phyloP scores from a whole-genome alignment of 139 green algal genomes.

The Picochlorum costavermella region DNA sequence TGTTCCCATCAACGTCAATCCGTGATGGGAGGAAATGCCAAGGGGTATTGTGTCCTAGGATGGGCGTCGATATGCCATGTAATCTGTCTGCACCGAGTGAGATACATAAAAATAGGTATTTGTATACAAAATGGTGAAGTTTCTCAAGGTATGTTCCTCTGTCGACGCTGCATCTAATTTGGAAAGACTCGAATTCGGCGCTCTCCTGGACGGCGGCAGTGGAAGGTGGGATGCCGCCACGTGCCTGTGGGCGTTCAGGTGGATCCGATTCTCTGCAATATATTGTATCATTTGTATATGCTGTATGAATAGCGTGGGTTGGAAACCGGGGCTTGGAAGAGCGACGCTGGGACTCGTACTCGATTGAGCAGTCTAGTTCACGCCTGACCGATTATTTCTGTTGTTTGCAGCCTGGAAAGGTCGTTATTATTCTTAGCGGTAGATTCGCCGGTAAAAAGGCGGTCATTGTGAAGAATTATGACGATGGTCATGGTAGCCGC shows the following conservation, averaged over 20 bases:
- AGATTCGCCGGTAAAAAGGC: conserved; percentile 72
- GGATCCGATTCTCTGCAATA: no score
- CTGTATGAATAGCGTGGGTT: neutral
- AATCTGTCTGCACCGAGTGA: no score
- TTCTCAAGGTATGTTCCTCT: conserved; percentile 42
- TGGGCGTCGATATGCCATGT: no score
- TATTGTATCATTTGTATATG: neutral
- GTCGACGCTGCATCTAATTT: neutral
- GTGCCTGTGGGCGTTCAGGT: no score
- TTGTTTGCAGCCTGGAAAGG: conserved; percentile 59
- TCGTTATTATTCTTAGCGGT: conserved; percentile 74
- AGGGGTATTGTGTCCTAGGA: no score
- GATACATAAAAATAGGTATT: neutral
- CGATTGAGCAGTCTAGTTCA: neutral
- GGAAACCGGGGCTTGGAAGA: neutral
- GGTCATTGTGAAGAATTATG: conserved; percentile 97
- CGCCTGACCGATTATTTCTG: neutral
- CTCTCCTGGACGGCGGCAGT: conserved; percentile 1
- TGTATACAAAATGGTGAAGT: conserved; percentile 45
- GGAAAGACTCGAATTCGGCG: neutral
- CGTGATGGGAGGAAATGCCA: no score
- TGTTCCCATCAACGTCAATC: no score
- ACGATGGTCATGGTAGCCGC: conserved; percentile 79
- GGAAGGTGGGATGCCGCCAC: no score
- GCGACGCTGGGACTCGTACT: neutral